phyloP scores from a whole-genome alignment of 352 stramenopile genomes.

The Peronospora belbahrii region DNA sequence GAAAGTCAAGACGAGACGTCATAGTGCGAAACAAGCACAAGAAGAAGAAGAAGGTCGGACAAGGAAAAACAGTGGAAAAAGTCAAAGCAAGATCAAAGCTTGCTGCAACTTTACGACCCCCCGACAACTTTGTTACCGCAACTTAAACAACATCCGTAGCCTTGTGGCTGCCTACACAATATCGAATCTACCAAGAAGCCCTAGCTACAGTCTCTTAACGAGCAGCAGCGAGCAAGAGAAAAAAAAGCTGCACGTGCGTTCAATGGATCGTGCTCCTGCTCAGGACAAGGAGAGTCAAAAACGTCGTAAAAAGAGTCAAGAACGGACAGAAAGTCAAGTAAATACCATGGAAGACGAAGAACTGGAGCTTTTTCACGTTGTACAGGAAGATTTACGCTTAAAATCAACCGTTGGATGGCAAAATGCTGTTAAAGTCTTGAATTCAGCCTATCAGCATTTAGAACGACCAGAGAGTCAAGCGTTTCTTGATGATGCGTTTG shows the following conservation, averaged over 20 bases:
- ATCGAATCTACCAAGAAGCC: conserved; percentile 15
- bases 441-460: conserved; percentile 57
- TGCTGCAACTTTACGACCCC: conserved; percentile 12
- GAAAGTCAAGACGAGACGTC: no score
- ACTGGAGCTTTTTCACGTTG: conserved; percentile 73
- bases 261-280: conserved; percentile 43
- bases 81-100: conserved; percentile 11
- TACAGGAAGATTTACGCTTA: conserved; percentile 77
- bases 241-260: conserved; percentile 57
- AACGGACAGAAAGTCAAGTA: conserved; percentile 19
- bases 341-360: conserved; percentile 81
- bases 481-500: conserved; percentile 73
- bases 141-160: conserved; percentile 13
- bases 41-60: conserved; percentile 16
- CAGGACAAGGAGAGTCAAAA: conserved; percentile 54
- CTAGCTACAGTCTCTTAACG: conserved; percentile 26
- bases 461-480: conserved; percentile 63
- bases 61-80: conserved; percentile 15
- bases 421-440: conserved; percentile 83
- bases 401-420: conserved; percentile 88
- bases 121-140: conserved; percentile 5
- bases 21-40: no score
- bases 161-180: conserved; percentile 31
- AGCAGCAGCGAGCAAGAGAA: conserved; percentile 38
- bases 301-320: conserved; percentile 61